Base-by-base conservation (phyloP, 1,139 yeast genomes). In the Suhomyces kunorum region DNA sequence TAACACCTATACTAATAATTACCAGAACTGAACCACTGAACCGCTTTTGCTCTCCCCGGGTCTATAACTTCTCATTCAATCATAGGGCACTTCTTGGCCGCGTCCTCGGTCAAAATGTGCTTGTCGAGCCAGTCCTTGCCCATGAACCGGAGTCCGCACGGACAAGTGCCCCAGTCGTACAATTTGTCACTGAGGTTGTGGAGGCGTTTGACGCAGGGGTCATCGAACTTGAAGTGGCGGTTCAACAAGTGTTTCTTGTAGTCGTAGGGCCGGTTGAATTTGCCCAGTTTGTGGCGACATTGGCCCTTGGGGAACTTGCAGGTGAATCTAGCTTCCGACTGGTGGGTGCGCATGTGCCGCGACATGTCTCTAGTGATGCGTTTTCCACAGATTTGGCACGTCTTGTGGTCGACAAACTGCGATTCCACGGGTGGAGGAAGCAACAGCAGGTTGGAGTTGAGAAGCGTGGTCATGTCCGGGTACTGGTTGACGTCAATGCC, bases 201-300 rank as follows among this genome's bases (percentile, higher is more conserved):
- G 45, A 71, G 61, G 32, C 69, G 66, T 34, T 74, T 74, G 8
- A 75, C 75, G 26, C 66, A 63, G 6, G 71, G 69, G 44, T 77
- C 72, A 44, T 74, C 78, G 55, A 80, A 81, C 35, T 59, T 61
- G 54, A 81, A 82, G 51, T 82, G 88, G 37, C 77, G 69, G 54
- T 81, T 83, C 30, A 82, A 63, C 45, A 82, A 61, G 55, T 82
- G 88, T 51, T 82, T 82, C 54, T 82, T 82, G 61, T 69, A 81
- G 56, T 82, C 88, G 54, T 82, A 82, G 3, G 84, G 86, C 32
- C 88, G 67, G 61, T 82, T 82, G 61, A 82, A 82, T 38, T 50
- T 54, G 29, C 60, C 83, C 34, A 81, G 72, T 53, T 76, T 80
- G 57, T 82, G 87, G 9, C 74, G 66, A 55, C 88, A 82, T 39